Conservation (phyloP, 352 stramenopile species). For the Globisporangium spiculum region DNA sequence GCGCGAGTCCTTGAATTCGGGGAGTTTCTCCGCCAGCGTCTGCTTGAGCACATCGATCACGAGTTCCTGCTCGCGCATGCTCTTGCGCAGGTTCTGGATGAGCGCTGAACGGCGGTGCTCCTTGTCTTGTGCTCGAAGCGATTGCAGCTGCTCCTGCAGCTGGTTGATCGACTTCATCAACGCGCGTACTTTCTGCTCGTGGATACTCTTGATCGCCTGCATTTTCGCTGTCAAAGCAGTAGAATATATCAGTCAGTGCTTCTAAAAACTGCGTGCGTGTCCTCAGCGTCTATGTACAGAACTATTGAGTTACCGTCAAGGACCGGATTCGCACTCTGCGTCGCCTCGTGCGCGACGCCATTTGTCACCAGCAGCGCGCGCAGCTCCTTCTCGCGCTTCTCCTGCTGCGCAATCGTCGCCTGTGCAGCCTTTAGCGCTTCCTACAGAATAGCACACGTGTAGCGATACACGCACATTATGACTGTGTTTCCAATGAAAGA, state of each 20-base stretch:
- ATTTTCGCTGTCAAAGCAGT: constrained; percentile 41
- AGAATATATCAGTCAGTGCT: not conserved
- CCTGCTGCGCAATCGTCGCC: constrained; percentile 55
- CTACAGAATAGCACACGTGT: constrained; percentile 17
- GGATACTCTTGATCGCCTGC: constrained; percentile 60
- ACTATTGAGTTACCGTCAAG: constrained; percentile 31
- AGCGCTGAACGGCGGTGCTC: constrained; percentile 83
- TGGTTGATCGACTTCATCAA: constrained; percentile 87
- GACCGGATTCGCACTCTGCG: constrained; percentile 26
- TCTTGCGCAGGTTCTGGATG: constrained; percentile 78
- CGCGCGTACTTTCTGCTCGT: constrained; percentile 75
- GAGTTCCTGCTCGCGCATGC: constrained; percentile 80
- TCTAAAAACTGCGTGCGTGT: no score
- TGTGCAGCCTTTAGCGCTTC: constrained; percentile 49
- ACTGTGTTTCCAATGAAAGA: not conserved
- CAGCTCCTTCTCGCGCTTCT: constrained; percentile 61
- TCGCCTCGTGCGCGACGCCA: constrained; percentile 30
- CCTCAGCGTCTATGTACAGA: not conserved
- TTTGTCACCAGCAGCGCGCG: constrained; percentile 44
- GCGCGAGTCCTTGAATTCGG: constrained; percentile 60
- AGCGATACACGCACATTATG: not conserved
- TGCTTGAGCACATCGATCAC: constrained; percentile 85
- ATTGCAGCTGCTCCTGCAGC: constrained; percentile 71
- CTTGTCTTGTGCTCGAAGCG: constrained; percentile 77
- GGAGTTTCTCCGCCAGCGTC: constrained; percentile 54